These are phyloP conservation scores for Phalaenopsis hybrid DNA, from an alignment of 116 monocot genomes.

Conservation along the genomic window DNA sequence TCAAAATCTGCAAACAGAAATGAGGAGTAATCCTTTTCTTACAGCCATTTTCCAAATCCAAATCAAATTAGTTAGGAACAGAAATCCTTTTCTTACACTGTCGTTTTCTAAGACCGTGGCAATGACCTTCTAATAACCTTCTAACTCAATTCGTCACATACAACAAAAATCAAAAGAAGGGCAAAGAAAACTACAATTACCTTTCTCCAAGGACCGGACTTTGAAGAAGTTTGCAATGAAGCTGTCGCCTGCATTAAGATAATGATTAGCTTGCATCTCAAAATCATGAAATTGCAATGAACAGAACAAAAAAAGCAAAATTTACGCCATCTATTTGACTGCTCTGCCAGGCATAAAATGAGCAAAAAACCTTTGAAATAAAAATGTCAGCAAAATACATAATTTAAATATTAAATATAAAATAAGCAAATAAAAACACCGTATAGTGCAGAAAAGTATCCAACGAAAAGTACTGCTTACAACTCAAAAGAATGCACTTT, in stretches of 20 bases:
- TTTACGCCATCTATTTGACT: neutral
- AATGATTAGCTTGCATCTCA: neutral
- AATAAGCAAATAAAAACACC: neutral
- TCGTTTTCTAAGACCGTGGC: neutral
- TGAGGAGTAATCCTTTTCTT: neutral
- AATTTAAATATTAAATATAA: neutral
- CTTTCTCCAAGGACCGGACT: slow-evolving; percentile 70
- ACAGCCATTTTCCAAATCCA: neutral
- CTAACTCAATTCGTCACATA: neutral
- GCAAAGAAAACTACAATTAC: slow-evolving; percentile 18
- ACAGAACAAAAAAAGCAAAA: neutral
- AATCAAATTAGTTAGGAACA: slow-evolving; percentile 1
- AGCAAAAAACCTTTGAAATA: neutral
- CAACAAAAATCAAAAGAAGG: neutral
- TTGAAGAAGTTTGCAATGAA: slow-evolving; percentile 53
- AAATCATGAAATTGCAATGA: neutral
- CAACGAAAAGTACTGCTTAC: neutral
- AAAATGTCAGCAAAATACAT: neutral
- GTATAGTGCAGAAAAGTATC: neutral
- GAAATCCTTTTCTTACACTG: neutral
- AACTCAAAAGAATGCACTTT: no score
- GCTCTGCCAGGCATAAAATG: neutral
- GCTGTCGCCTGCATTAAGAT: slow-evolving; percentile 28
- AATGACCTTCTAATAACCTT: neutral
- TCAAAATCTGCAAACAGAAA: neutral